Base-by-base conservation (phyloP, 2,329 filamentous ascomycete species). In the Pseudogymnoascus pannorum region DNA sequence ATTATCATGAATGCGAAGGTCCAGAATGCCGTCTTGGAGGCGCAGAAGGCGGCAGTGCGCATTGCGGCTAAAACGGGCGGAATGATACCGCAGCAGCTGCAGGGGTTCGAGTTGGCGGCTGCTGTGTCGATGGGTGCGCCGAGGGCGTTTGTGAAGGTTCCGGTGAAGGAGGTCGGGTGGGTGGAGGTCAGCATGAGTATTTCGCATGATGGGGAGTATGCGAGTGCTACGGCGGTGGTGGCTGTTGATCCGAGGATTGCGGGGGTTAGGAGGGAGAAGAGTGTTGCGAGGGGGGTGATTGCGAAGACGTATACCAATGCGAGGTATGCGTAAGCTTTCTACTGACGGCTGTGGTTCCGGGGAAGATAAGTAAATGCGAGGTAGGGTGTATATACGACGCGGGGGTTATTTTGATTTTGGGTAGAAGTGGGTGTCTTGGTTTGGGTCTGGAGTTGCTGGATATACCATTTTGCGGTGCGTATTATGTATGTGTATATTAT, bases 401-500 rank as follows among this genome's bases (percentile, higher is more conserved):
- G 40, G 11, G 16, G 14, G 11, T 14, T 20, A 7, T 16, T 51
- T 6, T 1, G 44, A 11, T 31, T 18, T 51, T 29, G 44, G 22
- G n/a, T 51, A 51, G 44, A 51, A 16, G 2, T 8, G 26, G 16
- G 4, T 7, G 18, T 12, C 38, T 26, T 51, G 14, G 22, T 12
- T 31, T 54, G 26, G 16, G 16, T 31, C 16, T 31, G 48, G 48
- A 54, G 48, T 54, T 31, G 26, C 9, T 54, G 26, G 26, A 14
- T 31, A 54, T 54, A 54, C 48, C 26, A 54, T 54, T 31, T 54
- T 54, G 26, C 16, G 48, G 9, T n/a, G n/a, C 5, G 16, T 18
- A 20, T 54, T 54, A 31, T 31, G 48, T 54, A 54, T 54, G 26
- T 54, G 48, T 54, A 54, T 54, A 54, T 31, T 54, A 54, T 54